phyloP scores from a whole-genome alignment of 345 rosid species.

The Trapa bicornis region DNA sequence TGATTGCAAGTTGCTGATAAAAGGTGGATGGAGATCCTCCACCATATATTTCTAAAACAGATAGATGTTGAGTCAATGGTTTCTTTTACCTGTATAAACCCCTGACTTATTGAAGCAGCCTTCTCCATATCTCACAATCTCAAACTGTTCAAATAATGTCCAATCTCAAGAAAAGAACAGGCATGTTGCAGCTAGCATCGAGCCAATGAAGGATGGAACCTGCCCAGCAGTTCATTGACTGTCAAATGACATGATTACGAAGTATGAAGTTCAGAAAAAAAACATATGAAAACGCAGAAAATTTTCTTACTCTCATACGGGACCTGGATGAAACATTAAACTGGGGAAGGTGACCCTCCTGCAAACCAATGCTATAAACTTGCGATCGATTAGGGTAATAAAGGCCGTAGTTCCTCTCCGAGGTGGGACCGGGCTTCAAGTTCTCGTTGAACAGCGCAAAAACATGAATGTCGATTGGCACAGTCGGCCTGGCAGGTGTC shows the following conservation, averaged over 20 bases:
- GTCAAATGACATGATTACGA: background rate
- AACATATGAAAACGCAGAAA: background rate
- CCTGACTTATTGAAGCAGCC: background rate
- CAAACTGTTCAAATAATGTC: background rate
- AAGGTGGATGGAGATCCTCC: slow-evolving; percentile 15
- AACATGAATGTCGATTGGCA: slow-evolving; percentile 49
- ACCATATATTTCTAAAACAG: background rate
- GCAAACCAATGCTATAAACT: slow-evolving; percentile 61
- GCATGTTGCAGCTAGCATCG: background rate
- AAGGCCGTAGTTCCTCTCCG: slow-evolving; percentile 84
- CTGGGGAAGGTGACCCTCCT: slow-evolving; percentile 53
- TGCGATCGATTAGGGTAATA: slow-evolving; percentile 65
- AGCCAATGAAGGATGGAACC: background rate
- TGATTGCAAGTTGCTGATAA: slow-evolving; percentile 25
- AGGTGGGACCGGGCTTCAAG: slow-evolving; percentile 63
- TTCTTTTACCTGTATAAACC: background rate
- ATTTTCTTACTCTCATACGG: background rate
- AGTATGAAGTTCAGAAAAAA: background rate
- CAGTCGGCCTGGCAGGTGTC: slow-evolving; percentile 65
- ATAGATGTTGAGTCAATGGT: background rate
- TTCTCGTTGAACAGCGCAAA: slow-evolving; percentile 86
- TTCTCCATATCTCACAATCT: background rate
- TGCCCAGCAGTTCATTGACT: background rate
- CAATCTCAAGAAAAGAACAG: background rate
- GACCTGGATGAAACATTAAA: slow-evolving; percentile 16